Evolutionary conservation across 441 rosid genomes (phyloP).

Genomic region (Corymbia citriodora): DNA sequence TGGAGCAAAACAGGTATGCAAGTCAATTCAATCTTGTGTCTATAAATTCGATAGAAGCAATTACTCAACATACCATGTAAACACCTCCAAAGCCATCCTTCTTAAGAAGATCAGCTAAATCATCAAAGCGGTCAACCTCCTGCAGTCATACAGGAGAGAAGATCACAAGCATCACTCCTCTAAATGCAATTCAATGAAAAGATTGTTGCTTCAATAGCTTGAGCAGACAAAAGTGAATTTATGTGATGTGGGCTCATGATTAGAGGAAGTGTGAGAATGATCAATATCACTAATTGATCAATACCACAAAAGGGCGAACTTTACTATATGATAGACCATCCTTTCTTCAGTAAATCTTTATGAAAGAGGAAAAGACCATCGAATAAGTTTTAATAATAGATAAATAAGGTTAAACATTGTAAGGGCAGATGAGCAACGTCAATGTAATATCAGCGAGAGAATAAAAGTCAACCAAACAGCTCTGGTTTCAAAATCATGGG

Average conservation of each 20-base stretch:
- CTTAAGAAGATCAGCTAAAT: conserved; percentile 45
- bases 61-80: conserved; percentile 51
- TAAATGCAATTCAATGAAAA: background rate
- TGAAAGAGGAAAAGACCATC: background rate
- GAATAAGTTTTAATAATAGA: background rate
- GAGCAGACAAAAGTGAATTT: background rate
- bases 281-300: background rate
- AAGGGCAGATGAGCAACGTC: background rate
- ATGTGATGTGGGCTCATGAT: background rate
- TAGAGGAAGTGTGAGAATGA: background rate
- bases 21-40: background rate
- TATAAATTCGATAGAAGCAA: background rate
- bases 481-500: background rate
- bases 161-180: background rate
- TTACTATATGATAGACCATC: background rate
- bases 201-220: background rate
- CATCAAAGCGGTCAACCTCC: conserved; percentile 93
- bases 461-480: background rate
- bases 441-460: background rate
- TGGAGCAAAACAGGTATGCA: conserved; percentile 19
- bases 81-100: conserved; percentile 72
- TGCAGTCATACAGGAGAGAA: conserved; percentile 17
- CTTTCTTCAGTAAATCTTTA: background rate
- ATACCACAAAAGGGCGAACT: background rate
- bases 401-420: background rate